Base-by-base conservation (phyloP, 139 green algal species). In the Microglena sp. region DNA sequence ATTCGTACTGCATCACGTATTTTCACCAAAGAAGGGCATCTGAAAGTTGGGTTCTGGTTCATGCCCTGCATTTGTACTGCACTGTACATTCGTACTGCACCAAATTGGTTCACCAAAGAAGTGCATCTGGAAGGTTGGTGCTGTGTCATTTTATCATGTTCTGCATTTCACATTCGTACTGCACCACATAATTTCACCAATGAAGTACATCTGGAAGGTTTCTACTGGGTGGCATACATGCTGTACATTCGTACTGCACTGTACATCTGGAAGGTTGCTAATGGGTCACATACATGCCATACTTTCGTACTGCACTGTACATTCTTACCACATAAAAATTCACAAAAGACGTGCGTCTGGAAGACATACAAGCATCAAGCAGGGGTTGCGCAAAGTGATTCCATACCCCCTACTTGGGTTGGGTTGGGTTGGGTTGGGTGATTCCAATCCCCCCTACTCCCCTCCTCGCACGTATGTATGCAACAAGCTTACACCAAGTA, bases 101-200 rank as follows among this genome's bases (percentile, higher is more conserved):
- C 59, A 73, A 8, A 82, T 85, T 61, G 82, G 81, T 60, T 77
- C 78, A 7, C 75, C 68, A n/a, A 70, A 70, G 46, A 71, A 45
- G n/a, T 64, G 67, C 59, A 73, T 79, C 5, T 74, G 66, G 66
- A 76, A 78, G 62, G 46, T 79, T n/a, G 1, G 45, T 0, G 6
- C 5, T 7, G 45, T 26, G 32, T 54, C 55, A 24, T 53, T 18
- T 53, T 18, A 53, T 24, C 21, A 18, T 18, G 43, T 53, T 18
- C 21, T n/a, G n/a, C n/a, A n/a, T n/a, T n/a, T 18, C 18, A 18
- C 43, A 24, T 18, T 53, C 18, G 43, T 53, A 53, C 43, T 53
- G 69, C 81, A 84, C 67, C 59, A 73, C 18, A 82, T 85, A 60
- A 83, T 82, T 60, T 77, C 78, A 7, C 75, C 68, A n/a, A 70